These are phyloP conservation scores for Pelargonium fulgidum DNA, from an alignment of 441 rosid genomes.

Conservation along the genomic window DNA sequence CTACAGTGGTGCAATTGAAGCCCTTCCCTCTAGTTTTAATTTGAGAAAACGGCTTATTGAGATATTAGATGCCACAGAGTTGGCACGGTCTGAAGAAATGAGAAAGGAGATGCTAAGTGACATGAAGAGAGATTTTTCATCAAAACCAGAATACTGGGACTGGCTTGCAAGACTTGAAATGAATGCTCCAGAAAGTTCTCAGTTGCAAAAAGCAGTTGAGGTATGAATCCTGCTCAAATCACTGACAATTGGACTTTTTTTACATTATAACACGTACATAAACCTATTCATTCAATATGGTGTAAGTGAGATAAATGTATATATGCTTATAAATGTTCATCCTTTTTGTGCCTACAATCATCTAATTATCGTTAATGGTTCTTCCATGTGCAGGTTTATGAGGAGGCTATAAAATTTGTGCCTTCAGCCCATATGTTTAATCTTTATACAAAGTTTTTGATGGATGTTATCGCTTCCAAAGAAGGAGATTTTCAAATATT, in stretches of 20 bases:
- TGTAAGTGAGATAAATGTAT: background rate
- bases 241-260: background rate
- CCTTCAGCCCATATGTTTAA: slow-evolving; percentile 53
- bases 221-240: slow-evolving; percentile 29
- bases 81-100: slow-evolving; percentile 59
- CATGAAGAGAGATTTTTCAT: slow-evolving; percentile 64
- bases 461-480: slow-evolving; percentile 34
- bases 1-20: slow-evolving; percentile 61
- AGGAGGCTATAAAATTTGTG: slow-evolving; percentile 52
- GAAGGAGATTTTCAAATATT: slow-evolving; percentile 26
- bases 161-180: slow-evolving; percentile 79
- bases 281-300: background rate
- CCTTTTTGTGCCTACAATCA: background rate
- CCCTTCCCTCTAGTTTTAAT: slow-evolving; percentile 62
- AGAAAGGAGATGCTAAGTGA: slow-evolving; percentile 52
- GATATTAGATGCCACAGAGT: slow-evolving; percentile 60
- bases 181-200: slow-evolving; percentile 25
- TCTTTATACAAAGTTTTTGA: slow-evolving; percentile 48
- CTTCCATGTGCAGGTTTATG: slow-evolving; percentile 52
- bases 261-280: background rate
- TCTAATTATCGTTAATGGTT: slow-evolving; percentile 5
- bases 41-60: slow-evolving; percentile 66
- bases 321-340: background rate
- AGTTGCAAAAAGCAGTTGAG: slow-evolving; percentile 56
- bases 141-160: slow-evolving; percentile 68